Percentiles rank a stretch among this genome's conserved stretches.
phyloP scores from a whole-genome alignment of 164 flowering plant species.

The Stephania yunnanensis region DNA sequence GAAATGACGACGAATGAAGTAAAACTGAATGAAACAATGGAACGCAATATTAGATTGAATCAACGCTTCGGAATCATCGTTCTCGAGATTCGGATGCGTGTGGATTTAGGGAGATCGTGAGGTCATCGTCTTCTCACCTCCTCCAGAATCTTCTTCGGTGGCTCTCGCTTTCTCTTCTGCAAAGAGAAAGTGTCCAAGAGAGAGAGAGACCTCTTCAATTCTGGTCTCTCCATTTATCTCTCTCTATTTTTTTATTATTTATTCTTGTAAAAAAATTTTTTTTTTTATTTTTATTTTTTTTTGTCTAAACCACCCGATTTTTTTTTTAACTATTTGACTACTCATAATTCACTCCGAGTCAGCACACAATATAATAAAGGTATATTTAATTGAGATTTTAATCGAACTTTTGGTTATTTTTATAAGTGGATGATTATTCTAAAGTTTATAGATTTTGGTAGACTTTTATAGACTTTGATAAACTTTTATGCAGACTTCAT shows the following conservation, averaged over 20 bases:
- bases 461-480: too few relatives aligned
- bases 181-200: constrained; percentile 8
- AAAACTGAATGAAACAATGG: neutral
- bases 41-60: neutral
- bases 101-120: neutral
- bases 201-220: constrained; percentile 9
- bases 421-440: too few relatives aligned
- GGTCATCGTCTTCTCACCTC: constrained; percentile 3
- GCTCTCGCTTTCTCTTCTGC: neutral
- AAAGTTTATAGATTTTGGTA: too few relatives aligned
- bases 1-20: neutral
- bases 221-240: constrained; percentile 1
- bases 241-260: neutral
- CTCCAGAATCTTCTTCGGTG: neutral
- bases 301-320: neutral
- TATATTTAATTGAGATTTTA: too few relatives aligned
- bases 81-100: neutral
- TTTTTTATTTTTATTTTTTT: neutral
- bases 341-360: too few relatives aligned
- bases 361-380: too few relatives aligned
- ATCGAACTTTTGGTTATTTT: too few relatives aligned
- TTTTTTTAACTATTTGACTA: neutral
- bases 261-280: neutral
- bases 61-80: neutral
- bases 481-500: too few relatives aligned